Evolutionary conservation across 306 rosid genomes (phyloP).

Genomic region (Pterocarpus santalinus): DNA sequence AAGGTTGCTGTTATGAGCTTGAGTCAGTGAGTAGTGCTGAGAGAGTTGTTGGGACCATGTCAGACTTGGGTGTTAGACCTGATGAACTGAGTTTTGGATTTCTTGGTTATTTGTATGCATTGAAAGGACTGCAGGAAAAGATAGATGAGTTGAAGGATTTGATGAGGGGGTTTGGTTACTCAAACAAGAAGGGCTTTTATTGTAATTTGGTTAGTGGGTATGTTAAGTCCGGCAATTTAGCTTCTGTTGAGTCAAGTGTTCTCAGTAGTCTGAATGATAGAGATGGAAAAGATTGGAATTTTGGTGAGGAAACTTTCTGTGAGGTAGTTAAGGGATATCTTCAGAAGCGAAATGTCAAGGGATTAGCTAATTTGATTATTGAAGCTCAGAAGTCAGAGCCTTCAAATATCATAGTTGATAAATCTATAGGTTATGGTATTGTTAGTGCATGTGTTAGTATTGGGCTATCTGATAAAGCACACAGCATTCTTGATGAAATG

Average conservation of each 20-base stretch:
- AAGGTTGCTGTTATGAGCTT: conserved; percentile 80
- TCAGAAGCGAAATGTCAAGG: conserved; percentile 65
- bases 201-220: conserved; percentile 74
- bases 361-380: conserved; percentile 71
- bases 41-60: conserved; percentile 74
- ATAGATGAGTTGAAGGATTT: conserved; percentile 68
- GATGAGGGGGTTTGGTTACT: conserved; percentile 70
- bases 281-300: conserved; percentile 52
- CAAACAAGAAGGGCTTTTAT: conserved; percentile 52
- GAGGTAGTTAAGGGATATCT: conserved; percentile 73
- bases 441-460: conserved; percentile 78
- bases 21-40: conserved; percentile 79
- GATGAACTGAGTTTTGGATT: conserved; percentile 79
- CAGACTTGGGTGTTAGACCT: conserved; percentile 67
- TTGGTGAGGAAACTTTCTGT: conserved; percentile 72
- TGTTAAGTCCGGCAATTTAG: conserved; percentile 73
- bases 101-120: conserved; percentile 88
- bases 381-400: conserved; percentile 81
- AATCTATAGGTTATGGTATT: conserved; percentile 77
- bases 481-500: conserved; percentile 82
- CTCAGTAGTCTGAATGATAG: conserved; percentile 66
- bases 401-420: conserved; percentile 53
- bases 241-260: conserved; percentile 67
- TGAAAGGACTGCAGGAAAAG: conserved; percentile 74
- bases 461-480: conserved; percentile 85